Base-by-base conservation (phyloP, 2,329 filamentous ascomycete genomes). In the Penicillium sp. region DNA sequence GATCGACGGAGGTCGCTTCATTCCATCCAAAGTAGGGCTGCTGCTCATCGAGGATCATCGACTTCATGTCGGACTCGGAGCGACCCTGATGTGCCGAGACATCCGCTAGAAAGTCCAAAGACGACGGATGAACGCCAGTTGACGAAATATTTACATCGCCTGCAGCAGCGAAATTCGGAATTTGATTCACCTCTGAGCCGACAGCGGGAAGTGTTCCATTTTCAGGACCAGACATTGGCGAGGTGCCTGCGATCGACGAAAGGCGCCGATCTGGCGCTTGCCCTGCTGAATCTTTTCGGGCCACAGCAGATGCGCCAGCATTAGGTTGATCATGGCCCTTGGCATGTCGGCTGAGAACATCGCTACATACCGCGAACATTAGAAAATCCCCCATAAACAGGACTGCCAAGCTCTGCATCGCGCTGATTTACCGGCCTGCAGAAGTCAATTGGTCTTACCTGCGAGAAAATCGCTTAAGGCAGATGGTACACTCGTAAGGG, bases 381-480 rank as follows among this genome's bases (percentile, higher is more conserved):
- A 63, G 62, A 46, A 46, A 58, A 39, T 54, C 37, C 35, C 43
- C 40, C 37, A 16, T 3, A 27, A 37, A 39, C 11, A 50, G 16
- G 46, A 36, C 16, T 16, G 44, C 24, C 37, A 60, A 40, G 31
- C 35, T 19, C 11, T 6, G 35, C 18, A 35, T n/a, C 33, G 14
- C 6, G 9, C 27, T 22, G 49, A 19, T 36, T 14, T 22, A 16
- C 14, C 40, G 24, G 24, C 47, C 54, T 18, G 51, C 27, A 18
- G 22, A 11, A n/a, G 14, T 52, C 50, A 50, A 54, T 55, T 37
- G 49, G 56, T 59, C 64, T 54, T 66, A 83, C 82, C 82, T 84
- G 71, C 82, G 74, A 19, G 81, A 83, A 66, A 83, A 84, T 57
- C 81, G 77, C 65, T 84, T 84, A 60, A 82, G 79, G 67, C 82